A percentile compares a stretch with the other conserved stretches of the same genome.
These are phyloP conservation scores for Heliocybe sulcata DNA, from an alignment of 1,284 basidiomycete genomes.

Conservation along the genomic window DNA sequence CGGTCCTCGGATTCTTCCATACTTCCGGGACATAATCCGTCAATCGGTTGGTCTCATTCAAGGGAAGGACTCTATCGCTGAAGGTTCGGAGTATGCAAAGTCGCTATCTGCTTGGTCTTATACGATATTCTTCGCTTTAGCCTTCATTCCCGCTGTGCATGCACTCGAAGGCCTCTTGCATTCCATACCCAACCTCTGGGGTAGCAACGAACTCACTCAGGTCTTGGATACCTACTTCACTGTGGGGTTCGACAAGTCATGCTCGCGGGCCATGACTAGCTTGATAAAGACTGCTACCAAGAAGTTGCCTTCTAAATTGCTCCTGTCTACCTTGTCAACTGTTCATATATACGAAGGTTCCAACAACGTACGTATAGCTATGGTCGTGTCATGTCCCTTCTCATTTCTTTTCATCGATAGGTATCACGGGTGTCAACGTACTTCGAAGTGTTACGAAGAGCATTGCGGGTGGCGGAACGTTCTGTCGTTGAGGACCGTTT, in stretches of 20 bases:
- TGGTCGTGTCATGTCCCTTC: neutral
- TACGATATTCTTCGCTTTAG: neutral
- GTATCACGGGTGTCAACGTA: neutral
- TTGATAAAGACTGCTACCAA: constrained; percentile 34
- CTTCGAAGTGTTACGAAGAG: constrained; percentile 23
- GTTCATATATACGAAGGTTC: constrained; percentile 36
- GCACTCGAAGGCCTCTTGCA: constrained; percentile 48
- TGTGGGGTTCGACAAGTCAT: constrained; percentile 13
- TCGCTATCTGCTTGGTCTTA: neutral
- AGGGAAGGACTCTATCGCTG: neutral
- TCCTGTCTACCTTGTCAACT: constrained; percentile 57
- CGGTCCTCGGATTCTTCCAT: constrained; percentile 83
- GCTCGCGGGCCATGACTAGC: constrained; percentile 16
- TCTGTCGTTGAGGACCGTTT: constrained; percentile 63
- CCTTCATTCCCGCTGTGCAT: constrained; percentile 21
- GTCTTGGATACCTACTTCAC: constrained; percentile 54
- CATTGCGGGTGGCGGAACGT: constrained; percentile 59
- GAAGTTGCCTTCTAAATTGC: constrained; percentile 54
- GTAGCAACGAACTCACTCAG: constrained; percentile 46
- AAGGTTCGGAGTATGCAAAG: neutral
- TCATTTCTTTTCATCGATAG: neutral
- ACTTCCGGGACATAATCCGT: constrained; percentile 67
- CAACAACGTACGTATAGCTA: neutral
- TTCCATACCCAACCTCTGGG: constrained; percentile 69
- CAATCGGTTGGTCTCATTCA: constrained; percentile 16